Evolutionary conservation across 768 basidiomycete genomes (phyloP), one percentile per base, ranked within the genome.

Genomic region (Tulasnella sp.): DNA sequence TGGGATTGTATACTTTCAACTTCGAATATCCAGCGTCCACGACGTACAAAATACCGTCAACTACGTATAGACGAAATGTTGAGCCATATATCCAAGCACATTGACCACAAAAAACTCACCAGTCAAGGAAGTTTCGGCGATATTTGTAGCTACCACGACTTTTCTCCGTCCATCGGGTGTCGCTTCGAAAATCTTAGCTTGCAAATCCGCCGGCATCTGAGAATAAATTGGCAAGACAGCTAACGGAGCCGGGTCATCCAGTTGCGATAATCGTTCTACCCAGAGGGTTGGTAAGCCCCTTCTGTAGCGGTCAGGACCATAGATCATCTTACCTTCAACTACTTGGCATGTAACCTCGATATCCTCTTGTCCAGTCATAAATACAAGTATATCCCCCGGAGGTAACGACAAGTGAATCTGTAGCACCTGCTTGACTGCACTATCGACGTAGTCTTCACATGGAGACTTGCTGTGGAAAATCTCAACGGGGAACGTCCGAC

Each of bases 331-430:
- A 90, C 91, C 91, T 65, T 83, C 77, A 16, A 96, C 71, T 28
- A 98, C 93, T 61, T 88, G 84, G 62, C 95, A 99, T 9, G 91
- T 98, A 27, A 89, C 76, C 66, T 98, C 93, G 54, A 99, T 99
- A 64, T 99, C 93, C 67, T 98, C 95, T 68, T 98, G 95, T 32
- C 95, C 95, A 24, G 95, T 99, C 93, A 98, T 98, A 66, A 99
- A 99, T 22, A 98, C 90, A 35, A 99, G 71, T 45, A 98, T 86
- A 67, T 99, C 95, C 12, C 95, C 95, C 0, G 79, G 78, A 19
- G 93, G 90, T 15, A 84, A 74, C 1, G 93, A 90, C 34, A 98
- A 71, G 63, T 99, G 93, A 37, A 99, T 98, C 61, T 93, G 88
- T 25, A 98, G 73, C 13, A 98, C 86, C 66, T 99, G 93, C 69